Evolutionary conservation across 1,284 basidiomycete genomes (phyloP), one percentile per base, ranked within the genome.

Genomic region (Puccinia hordei): DNA sequence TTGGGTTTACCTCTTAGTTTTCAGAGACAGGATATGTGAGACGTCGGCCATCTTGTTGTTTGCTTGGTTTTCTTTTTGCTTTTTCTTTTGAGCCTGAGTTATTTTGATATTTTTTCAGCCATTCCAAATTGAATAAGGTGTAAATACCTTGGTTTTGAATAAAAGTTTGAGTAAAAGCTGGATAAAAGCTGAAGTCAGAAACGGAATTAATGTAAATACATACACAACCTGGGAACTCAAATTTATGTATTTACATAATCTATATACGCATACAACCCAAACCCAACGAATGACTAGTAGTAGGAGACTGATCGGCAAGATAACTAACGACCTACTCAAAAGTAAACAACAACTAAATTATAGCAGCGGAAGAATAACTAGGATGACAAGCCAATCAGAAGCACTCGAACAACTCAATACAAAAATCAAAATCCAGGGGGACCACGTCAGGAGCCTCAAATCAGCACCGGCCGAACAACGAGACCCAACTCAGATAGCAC

Each of bases 21-120:
- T 55, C 24, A 66, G 46, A 12, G 61, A 49, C 35, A 77, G 75
- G 44, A 77, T 53, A 44, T 68, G 75, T 53, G 75, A 77, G 63
- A 77, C 65, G 61, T 77, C 75, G 33, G 75, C 75, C 75, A 77
- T 77, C 22, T 68, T 38, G 53, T 57, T 57, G 19, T 4, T 57
- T 57, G n/a, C n/a, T n/a, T n/a, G n/a, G n/a, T n/a, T n/a, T n/a
- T n/a, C 17, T 38, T 65, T 17, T 3, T 65, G 5, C 15, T 30
- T 65, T 2, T 17, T 38, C 8, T 65, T 6, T 65, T 65, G 33
- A 38, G n/a, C 38, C 38, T 49, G 46, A 49, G 46, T 49, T 13
- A 17, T 17, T n/a, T n/a, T n/a, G n/a, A n/a, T n/a, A n/a, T n/a
- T n/a, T n/a, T n/a, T n/a, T n/a, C n/a, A n/a, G n/a, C n/a, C n/a